Base-by-base conservation (phyloP, 2,329 filamentous ascomycete species). In the Ophiostoma triangulosporum region DNA sequence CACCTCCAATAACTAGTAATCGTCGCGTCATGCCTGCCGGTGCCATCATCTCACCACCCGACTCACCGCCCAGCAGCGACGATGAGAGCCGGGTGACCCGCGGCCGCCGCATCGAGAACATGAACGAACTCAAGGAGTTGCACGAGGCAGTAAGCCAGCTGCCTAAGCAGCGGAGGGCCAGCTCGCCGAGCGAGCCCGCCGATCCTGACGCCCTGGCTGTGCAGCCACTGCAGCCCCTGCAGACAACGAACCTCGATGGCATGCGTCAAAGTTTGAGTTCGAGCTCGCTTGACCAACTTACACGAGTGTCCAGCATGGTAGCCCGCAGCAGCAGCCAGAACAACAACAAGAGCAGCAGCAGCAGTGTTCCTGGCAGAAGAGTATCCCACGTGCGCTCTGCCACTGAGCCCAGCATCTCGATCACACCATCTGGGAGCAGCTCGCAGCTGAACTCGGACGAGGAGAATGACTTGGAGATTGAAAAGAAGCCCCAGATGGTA, bases 401-500 rank as follows among this genome's bases (percentile, higher is more conserved):
- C 14, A 80, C 77, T 0, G 80, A 83, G 58, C 70, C 77, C 2
- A 68, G 73, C 26, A 68, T 76, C 20, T 67, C 71, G 20, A 59
- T 74, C 24, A 64, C 64, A 24, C 71, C 72, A 57, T 73, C 75
- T 0, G 64, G 67, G 12, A 74, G 75, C 38, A 73, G 70, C 53
- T 79, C 77, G 2, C 57, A 72, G 31, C 71, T 71, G 2, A 68
- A 65, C 8, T 81, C 79, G 1, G 80, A 83, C 49, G 78, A 68
- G 57, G 82, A 84, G 64, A 78, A 68, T 59, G 83, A 76, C 63
- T 70, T 80, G 66, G 70, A 83, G 54, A 68, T 65, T 58, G 74
- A 71, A 62, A 94, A 90, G 69, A 95, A 93, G 70, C 89, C 90
- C n/a, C 82, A 83, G 52, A 94, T 97, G 81, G 83, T 98, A 11